Evolutionary conservation across 2,329 filamentous ascomycete species (phyloP), one percentile per base, ranked within the genome.

Genomic region (Ampelomyces quisqualis): DNA sequence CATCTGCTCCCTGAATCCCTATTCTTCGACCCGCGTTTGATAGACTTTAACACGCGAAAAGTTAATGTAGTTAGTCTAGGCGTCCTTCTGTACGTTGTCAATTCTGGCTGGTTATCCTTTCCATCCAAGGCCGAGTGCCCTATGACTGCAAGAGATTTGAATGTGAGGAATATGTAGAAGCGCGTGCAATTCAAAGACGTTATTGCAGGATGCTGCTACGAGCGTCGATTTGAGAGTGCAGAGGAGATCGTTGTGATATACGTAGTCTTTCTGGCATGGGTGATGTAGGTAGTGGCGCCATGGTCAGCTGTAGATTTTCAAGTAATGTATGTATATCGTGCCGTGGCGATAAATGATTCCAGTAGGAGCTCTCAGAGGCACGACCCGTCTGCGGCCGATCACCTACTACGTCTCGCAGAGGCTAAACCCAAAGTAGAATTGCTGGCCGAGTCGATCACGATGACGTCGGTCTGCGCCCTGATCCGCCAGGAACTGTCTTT

Each of bases 401-500:
- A 28, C 5, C 26, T 28, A n/a, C n/a, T n/a, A n/a, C n/a, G n/a
- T n/a, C n/a, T n/a, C n/a, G n/a, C n/a, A n/a, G n/a, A n/a, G n/a
- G n/a, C n/a, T n/a, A n/a, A n/a, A n/a, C n/a, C n/a, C n/a, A n/a
- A 20, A 32, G 41, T 35, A 21, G 31, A 36, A 18, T 31, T 44
- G 13, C 18, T 30, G 26, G 9, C 35, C 35, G 11, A 27, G 19
- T 36, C 21, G 17, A 40, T 45, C 38, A 41, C 43, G 9, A 46
- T 46, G 43, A 46, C 43, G 43, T 46, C 33, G 43, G 6, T 24
- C 23, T 35, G 18, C 31, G 18, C 13, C 29, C 34, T 7, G 26
- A 42, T 19, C 26, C 35, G 33, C 34, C 34, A 46, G 43, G 43
- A 38, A 46, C 43, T 30, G 30, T 36, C 31, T 23, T 34, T 20